phyloP scores from a whole-genome alignment of 2,329 filamentous ascomycete genomes.

The Ilyonectria robusta region DNA sequence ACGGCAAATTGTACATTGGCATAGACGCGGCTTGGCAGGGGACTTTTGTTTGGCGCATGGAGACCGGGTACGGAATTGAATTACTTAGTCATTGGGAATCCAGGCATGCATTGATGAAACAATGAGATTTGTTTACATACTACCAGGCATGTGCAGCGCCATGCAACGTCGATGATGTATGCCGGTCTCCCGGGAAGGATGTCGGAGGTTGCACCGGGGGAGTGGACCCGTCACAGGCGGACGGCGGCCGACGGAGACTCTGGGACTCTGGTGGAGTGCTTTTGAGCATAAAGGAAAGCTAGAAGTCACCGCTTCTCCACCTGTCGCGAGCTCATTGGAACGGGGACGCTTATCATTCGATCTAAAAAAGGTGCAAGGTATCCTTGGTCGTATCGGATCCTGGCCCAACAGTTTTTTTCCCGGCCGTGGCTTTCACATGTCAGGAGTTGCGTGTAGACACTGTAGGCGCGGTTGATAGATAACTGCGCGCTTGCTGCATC shows the following conservation, averaged over 20 bases:
- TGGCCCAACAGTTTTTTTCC: slow-evolving; percentile 40
- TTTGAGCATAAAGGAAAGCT: slow-evolving; percentile 8
- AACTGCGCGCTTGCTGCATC: slow-evolving; percentile 12
- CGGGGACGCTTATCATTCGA: slow-evolving; percentile 32
- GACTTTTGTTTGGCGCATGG: slow-evolving; percentile 42
- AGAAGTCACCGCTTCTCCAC: slow-evolving; percentile 32
- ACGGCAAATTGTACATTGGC: slow-evolving; percentile 41
- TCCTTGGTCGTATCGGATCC: neutral
- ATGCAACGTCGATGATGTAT: neutral
- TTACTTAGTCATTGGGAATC: neutral
- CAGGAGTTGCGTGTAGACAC: slow-evolving; percentile 27
- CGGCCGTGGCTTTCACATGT: slow-evolving; percentile 44
- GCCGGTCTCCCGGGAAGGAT: too few species aligned
- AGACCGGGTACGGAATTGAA: slow-evolving; percentile 25
- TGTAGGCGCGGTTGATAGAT: slow-evolving; percentile 4
- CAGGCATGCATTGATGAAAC: slow-evolving; percentile 26
- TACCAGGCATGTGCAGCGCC: neutral
- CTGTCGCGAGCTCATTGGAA: slow-evolving; percentile 36
- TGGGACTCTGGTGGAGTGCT: slow-evolving; percentile 22
- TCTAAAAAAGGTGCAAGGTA: slow-evolving; percentile 16
- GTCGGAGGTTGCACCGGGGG: neutral
- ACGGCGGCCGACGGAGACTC: neutral
- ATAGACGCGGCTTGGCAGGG: slow-evolving; percentile 24
- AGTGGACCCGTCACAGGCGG: neutral
- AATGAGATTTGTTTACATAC: slow-evolving; percentile 5